Conservation (phyloP, 805 yeast genomes). For the Metschnikowia drakensbergensis region DNA sequence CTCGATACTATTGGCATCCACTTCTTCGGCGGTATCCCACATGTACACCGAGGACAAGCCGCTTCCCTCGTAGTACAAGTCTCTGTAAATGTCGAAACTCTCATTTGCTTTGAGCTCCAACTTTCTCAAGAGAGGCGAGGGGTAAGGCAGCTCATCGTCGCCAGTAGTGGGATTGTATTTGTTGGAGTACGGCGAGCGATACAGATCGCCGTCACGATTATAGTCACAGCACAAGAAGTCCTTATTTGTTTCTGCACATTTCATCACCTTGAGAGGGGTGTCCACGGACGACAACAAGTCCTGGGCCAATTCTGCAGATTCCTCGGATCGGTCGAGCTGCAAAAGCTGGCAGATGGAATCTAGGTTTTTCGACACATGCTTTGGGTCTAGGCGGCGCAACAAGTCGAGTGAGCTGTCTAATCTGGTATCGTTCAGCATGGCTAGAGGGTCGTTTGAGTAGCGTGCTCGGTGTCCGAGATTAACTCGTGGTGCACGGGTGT, state of each 20-base stretch:
- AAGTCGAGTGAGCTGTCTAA: conserved; percentile 78
- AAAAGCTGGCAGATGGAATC: conserved; percentile 47
- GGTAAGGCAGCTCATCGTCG: conserved; percentile 61
- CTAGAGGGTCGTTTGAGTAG: neutral
- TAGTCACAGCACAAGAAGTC: conserved; percentile 85
- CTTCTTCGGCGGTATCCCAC: conserved; percentile 78
- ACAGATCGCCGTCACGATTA: conserved; percentile 91
- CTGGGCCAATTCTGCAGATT: conserved; percentile 63
- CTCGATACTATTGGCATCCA: conserved; percentile 30
- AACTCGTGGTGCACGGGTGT: conserved; percentile 4
- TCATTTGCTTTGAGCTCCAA: conserved; percentile 82
- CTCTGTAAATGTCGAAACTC: conserved; percentile 88
- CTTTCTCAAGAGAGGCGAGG: conserved; percentile 61
- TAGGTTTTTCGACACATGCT: conserved; percentile 44
- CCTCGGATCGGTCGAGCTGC: conserved; percentile 21
- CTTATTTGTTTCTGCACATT: conserved; percentile 56
- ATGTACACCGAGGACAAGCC: conserved; percentile 85
- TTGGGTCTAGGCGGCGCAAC: conserved; percentile 71
- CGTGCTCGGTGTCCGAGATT: neutral
- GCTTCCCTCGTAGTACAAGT: conserved; percentile 85
- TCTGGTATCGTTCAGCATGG: conserved; percentile 41
- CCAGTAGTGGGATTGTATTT: conserved; percentile 50
- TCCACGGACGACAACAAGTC: conserved; percentile 86
- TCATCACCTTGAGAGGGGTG: conserved; percentile 61
- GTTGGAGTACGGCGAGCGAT: conserved; percentile 88